phyloP scores from a whole-genome alignment of 2,329 filamentous ascomycete species.

The Apiospora rasikravindrae region DNA sequence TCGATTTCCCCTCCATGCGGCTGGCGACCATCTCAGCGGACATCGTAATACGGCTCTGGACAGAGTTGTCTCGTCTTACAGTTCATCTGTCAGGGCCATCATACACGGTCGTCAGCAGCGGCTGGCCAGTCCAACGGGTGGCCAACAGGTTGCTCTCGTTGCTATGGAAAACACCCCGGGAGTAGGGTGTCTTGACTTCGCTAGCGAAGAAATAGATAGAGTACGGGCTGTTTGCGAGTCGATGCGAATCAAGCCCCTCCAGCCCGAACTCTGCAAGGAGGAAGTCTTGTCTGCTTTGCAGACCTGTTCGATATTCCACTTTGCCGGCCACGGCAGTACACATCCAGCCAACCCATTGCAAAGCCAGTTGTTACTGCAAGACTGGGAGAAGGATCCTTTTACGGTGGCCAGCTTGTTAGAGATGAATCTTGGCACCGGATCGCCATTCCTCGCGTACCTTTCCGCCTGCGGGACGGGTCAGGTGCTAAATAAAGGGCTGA shows the following conservation, averaged over 20 bases:
- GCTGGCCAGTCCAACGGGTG: too few relatives aligned
- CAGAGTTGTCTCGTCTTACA: conserved; percentile 45
- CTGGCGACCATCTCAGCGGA: conserved; percentile 36
- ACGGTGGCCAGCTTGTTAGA: conserved; percentile 28
- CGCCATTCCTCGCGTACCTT: conserved; percentile 43
- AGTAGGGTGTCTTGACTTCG: background rate
- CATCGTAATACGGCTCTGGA: conserved; percentile 34
- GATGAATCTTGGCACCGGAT: conserved; percentile 22
- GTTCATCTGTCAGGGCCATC: conserved; percentile 39
- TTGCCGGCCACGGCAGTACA: conserved; percentile 44
- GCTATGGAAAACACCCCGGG: background rate
- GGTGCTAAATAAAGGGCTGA: conserved; percentile 28
- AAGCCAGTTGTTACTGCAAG: conserved; percentile 37
- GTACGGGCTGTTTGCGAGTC: conserved; percentile 24
- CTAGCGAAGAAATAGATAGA: conserved; percentile 27
- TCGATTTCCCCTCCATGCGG: conserved; percentile 41
- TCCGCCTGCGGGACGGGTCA: conserved; percentile 44
- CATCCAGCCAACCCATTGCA: conserved; percentile 36
- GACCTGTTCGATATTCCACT: conserved; percentile 45
- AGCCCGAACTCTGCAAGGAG: conserved; percentile 23
- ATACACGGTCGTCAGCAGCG: conserved; percentile 32
- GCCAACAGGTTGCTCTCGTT: background rate
- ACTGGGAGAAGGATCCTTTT: conserved; percentile 31
- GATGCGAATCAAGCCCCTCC: background rate
- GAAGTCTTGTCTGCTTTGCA: conserved; percentile 34